A percentile compares a stretch with the other conserved stretches of the same genome.
Evolutionary conservation across 805 yeast genomes (phyloP).

Genomic region (Candida morakotiae): DNA sequence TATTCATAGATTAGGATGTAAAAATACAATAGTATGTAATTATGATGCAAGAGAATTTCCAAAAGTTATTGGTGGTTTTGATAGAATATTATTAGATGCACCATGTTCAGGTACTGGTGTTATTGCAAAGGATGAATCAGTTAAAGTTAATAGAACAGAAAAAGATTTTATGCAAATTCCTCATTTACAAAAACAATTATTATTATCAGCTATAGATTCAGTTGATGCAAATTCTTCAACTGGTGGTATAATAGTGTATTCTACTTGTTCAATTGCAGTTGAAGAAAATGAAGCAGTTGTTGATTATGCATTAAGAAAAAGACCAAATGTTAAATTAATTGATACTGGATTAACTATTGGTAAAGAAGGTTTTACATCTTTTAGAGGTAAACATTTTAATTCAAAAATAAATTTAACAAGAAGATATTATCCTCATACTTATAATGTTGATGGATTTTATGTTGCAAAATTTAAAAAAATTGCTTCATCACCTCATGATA

Average conservation of each 20-base stretch:
- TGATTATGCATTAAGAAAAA: slow-evolving; percentile 92
- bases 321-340: slow-evolving; percentile 93
- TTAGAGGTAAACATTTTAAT: slow-evolving; percentile 88
- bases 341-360: slow-evolving; percentile 92
- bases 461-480: slow-evolving; percentile 95
- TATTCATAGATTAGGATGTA: slow-evolving; percentile 94
- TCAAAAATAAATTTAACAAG: slow-evolving; percentile 75
- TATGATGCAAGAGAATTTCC: slow-evolving; percentile 99
- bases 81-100: slow-evolving; percentile 91
- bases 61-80: slow-evolving; percentile 96
- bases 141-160: slow-evolving; percentile 89
- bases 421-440: slow-evolving; percentile 97
- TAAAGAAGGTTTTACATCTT: slow-evolving; percentile 91
- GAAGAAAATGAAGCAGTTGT: slow-evolving; percentile 98
- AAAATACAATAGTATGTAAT: slow-evolving; percentile 93
- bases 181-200: slow-evolving; percentile 89
- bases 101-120: slow-evolving; percentile 99
- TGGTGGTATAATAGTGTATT: slow-evolving; percentile 93
- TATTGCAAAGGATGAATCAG: slow-evolving; percentile 94
- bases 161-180: slow-evolving; percentile 96
- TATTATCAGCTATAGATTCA: slow-evolving; percentile 93
- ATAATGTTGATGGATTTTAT: slow-evolving; percentile 96
- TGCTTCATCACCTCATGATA: slow-evolving; percentile 81
- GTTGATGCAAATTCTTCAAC: slow-evolving; percentile 89
- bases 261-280: slow-evolving; percentile 97